Conservation (phyloP, 2,329 filamentous ascomycete species). For the Zymoseptoria pseudotritici region DNA sequence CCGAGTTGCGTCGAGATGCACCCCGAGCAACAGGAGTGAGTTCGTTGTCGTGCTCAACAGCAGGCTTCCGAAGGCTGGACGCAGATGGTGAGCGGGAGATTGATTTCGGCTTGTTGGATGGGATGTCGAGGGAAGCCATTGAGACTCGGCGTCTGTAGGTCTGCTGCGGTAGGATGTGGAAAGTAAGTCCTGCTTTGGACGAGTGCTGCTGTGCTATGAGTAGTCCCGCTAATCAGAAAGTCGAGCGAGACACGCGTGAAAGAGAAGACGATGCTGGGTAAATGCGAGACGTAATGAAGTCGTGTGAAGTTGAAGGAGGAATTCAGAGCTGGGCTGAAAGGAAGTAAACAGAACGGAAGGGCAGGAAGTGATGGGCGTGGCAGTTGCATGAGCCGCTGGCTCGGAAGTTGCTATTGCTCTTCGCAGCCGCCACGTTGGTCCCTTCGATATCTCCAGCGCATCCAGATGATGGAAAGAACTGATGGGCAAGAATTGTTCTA, state of each 20-base stretch:
- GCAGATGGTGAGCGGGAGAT: slow-evolving; percentile 6
- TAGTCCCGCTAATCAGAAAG: neutral
- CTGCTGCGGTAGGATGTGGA: neutral
- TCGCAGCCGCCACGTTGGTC: neutral
- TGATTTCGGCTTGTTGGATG: neutral
- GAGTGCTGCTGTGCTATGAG: neutral
- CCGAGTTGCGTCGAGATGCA: slow-evolving; percentile 11
- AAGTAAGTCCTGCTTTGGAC: neutral
- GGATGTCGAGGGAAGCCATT: slow-evolving; percentile 1
- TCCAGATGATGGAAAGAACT: neutral
- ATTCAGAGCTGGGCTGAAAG: neutral
- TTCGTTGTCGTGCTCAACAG: slow-evolving; percentile 10
- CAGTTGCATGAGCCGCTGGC: neutral
- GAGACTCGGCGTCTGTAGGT: neutral
- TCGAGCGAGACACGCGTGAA: neutral
- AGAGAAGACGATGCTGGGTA: neutral
- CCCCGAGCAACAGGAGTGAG: slow-evolving; percentile 8
- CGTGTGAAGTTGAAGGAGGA: slow-evolving; percentile 2
- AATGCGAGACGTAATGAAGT: neutral
- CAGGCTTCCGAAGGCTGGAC: slow-evolving; percentile 5
- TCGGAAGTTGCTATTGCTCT: too few relatives aligned
- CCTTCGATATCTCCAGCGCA: neutral
- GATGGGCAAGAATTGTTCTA: neutral
- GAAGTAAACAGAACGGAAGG: neutral
- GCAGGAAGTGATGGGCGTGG: neutral